Conservation (phyloP, 2,329 filamentous ascomycete species). For the Beauveria bassiana region DNA sequence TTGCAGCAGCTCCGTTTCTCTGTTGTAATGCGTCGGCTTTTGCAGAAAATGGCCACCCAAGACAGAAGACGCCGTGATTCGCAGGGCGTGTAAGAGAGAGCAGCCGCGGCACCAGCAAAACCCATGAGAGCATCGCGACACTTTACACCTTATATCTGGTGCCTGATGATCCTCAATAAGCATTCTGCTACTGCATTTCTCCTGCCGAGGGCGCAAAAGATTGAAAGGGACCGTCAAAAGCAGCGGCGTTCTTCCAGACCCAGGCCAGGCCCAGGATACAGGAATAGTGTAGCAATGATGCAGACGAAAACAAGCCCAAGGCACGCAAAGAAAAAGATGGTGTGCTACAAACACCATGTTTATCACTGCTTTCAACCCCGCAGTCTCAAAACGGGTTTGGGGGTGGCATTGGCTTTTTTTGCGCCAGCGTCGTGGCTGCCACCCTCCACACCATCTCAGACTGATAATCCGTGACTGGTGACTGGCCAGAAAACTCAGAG, state of each 20-base stretch:
- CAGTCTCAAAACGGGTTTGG: conserved; percentile 5
- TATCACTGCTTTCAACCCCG: conserved; percentile 3
- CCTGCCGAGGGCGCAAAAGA: background rate
- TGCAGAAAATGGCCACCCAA: too few relatives aligned
- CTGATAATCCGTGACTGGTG: conserved; percentile 7
- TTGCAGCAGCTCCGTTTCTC: background rate
- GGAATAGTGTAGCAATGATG: background rate
- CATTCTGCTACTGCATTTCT: background rate
- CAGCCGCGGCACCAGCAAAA: background rate
- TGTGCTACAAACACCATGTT: background rate
- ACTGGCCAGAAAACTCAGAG: background rate
- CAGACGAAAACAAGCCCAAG: background rate
- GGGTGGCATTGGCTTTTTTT: conserved; percentile 5
- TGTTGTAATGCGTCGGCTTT: too few relatives aligned
- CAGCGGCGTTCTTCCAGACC: background rate
- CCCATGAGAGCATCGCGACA: conserved; percentile 2
- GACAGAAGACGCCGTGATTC: background rate
- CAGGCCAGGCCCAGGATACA: background rate
- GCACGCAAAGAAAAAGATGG: background rate
- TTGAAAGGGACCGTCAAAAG: background rate
- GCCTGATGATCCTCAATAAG: background rate
- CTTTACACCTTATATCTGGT: background rate
- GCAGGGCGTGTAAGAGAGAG: background rate
- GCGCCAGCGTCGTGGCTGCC: conserved; percentile 6
- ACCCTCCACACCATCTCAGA: conserved; percentile 7